phyloP scores from a whole-genome alignment of 768 basidiomycete genomes.

The Lentinula aciculospora region DNA sequence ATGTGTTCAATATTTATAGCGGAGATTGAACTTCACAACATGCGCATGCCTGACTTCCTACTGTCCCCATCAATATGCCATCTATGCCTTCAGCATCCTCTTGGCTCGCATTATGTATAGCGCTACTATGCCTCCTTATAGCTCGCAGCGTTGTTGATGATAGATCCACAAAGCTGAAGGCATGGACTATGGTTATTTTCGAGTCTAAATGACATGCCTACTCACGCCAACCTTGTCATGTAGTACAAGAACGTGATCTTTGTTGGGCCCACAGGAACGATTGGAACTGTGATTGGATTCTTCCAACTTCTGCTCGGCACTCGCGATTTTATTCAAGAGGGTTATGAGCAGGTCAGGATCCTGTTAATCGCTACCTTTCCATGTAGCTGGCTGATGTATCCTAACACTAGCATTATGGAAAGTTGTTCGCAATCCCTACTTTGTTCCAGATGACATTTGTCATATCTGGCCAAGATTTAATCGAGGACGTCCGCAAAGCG shows the following conservation, averaged over 20 bases:
- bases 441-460: constrained; percentile 4
- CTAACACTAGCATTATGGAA: neutral
- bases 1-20: no score
- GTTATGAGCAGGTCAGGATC: neutral
- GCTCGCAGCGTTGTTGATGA: no score
- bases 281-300: neutral
- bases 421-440: constrained; percentile 3
- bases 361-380: neutral
- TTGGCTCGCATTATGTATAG: no score
- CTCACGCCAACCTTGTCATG: neutral
- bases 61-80: no score
- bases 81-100: no score
- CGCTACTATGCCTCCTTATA: no score
- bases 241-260: neutral
- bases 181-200: no score
- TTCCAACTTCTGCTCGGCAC: neutral
- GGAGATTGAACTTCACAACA: no score
- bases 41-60: no score
- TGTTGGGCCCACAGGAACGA: neutral
- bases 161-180: no score
- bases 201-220: neutral
- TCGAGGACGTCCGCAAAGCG: constrained; percentile 3
- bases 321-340: constrained; percentile 4
- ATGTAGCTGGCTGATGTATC: neutral
- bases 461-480: neutral